Base-by-base conservation (phyloP, 371 early-diverging fungal species). In the Rhizomucor miehei region DNA sequence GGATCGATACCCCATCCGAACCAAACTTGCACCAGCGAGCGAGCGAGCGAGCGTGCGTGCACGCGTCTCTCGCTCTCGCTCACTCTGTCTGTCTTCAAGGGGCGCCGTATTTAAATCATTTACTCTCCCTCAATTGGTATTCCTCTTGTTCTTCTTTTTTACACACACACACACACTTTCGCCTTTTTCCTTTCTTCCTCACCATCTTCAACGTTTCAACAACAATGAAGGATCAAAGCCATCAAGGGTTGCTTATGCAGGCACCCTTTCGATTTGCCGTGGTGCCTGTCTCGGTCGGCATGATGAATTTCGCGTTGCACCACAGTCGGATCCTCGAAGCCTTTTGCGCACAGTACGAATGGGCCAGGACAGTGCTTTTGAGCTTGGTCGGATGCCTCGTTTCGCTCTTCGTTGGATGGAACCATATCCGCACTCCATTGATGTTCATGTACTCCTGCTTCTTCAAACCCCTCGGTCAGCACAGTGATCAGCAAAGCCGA, bases 391-490 rank as follows among this genome's bases (percentile, higher is more conserved):
- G 64, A 16, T 54, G 62, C 20, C 34, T 56, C 14, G 51, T 62
- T 10, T 59, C 59, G 0, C 25, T 56, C 6, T 38, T 52, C 24
- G 56, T 63, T n/a, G 62, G 60, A 16, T 77, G 77, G 77, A 56
- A 69, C 51, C 54, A 66, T 10, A 46, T 80, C 56, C 65, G 73
- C 50, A 65, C 69, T 1, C 78, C 75, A 2, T 52, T 80, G 40
- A 71, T 71, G 56, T 86, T 86, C 61, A 80, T 79, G 44, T 84
- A 85, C 59, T 84, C 81, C 13, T 91, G 90, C 60, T 91, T 91
- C 67, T 70, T 92, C 62, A 89, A 88, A 58, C 90, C 87, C 11
- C 71, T 90, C 52, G 80, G 88, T 44, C 71, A 75, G 37, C 75
- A 73, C 65, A 77, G 60, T 1, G 79, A 87, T 41, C 82, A 81